Evolutionary conservation across 805 yeast species (phyloP), one percentile per base, ranked within the genome.

Genomic region (Saccharomycopsis capsularis): DNA sequence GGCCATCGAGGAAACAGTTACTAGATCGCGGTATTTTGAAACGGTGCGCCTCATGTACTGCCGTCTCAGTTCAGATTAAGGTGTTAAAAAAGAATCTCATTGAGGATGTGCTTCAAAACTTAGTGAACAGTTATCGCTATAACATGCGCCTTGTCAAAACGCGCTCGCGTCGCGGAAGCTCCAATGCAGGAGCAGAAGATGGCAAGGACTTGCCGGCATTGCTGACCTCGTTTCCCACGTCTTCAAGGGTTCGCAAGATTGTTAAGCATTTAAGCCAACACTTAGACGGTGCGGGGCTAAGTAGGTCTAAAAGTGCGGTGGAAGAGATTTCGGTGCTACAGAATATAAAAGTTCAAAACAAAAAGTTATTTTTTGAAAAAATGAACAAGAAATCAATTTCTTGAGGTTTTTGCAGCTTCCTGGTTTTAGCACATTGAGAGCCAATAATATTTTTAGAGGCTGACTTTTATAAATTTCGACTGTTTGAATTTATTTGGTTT

Each of bases 41-140:
- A 25, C 32, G 11, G 13, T 13, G 18, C n/a, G 38, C 7, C 6
- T 5, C 6, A 13, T 34, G 38, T n/a, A 11, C 13, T 4, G n/a
- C n/a, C n/a, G 24, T 41, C 21, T 5, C 21, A 23, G 5, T 19
- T 4, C 47, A 46, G 19, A 32, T 50, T n/a, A 40, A 48, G 40
- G 36, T 40, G 9, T 21, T 50, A 9, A 40, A 30, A 18, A 23
- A 24, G 18, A 46, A 36, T 23, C n/a, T 41, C 18, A 40, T 50
- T 11, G 53, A 50, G 24, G 53, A 50, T 27, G 42, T 46, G n/a
- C 25, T 50, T 9, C 40, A 39, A 32, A 46, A 21, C 16, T 50
- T 50, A 4, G 44, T 50, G 13, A 50, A 50, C 3, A 46, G 48
- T 24, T 48, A 48, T 29, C 40, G 43, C 21, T 48, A 48, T 19